Percentiles rank a stretch among this genome's conserved stretches.
phyloP scores from a whole-genome alignment of 495 filamentous ascomycete genomes.

The Immersiella caudata region DNA sequence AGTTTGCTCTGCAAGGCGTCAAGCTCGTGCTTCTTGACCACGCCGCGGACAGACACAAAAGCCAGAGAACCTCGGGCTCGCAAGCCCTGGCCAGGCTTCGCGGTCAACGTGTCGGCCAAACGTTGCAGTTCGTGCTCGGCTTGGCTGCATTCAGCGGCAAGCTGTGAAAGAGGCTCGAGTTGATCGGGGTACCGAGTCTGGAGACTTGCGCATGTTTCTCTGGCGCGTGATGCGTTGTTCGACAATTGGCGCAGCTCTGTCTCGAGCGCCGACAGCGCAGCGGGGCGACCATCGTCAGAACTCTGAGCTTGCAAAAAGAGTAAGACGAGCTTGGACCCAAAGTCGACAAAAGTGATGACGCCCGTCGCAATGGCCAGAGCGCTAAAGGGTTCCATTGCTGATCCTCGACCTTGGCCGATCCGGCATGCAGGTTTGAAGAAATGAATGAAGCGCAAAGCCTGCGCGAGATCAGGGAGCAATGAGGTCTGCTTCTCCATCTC shows the following conservation, averaged over 20 bases:
- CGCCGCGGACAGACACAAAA: not conserved
- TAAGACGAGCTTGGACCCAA: conserved; percentile 5
- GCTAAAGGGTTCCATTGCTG: conserved; percentile 13
- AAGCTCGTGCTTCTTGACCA: not conserved
- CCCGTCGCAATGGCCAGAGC: conserved; percentile 10
- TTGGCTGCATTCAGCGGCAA: not conserved
- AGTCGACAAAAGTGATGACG: conserved; percentile 14
- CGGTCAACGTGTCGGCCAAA: not conserved
- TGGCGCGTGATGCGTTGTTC: not conserved
- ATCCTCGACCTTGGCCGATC: too few relatives aligned
- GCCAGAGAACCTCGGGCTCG: not conserved
- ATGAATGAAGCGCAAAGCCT: too few relatives aligned
- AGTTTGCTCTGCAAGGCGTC: not conserved
- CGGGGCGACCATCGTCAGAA: not conserved
- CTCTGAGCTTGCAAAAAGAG: not conserved
- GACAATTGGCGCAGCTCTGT: not conserved
- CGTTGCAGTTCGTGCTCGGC: not conserved
- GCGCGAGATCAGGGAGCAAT: too few relatives aligned
- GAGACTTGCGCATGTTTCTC: not conserved
- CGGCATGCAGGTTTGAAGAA: too few relatives aligned
- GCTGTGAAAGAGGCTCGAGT: not conserved
- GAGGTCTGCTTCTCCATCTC: too few relatives aligned
- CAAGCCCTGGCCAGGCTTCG: not conserved
- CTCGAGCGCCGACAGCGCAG: not conserved
- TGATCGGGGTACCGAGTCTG: not conserved